These are phyloP conservation scores for Neurospora sublineolata DNA, from an alignment of 495 filamentous ascomycete genomes.

Conservation along the genomic window DNA sequence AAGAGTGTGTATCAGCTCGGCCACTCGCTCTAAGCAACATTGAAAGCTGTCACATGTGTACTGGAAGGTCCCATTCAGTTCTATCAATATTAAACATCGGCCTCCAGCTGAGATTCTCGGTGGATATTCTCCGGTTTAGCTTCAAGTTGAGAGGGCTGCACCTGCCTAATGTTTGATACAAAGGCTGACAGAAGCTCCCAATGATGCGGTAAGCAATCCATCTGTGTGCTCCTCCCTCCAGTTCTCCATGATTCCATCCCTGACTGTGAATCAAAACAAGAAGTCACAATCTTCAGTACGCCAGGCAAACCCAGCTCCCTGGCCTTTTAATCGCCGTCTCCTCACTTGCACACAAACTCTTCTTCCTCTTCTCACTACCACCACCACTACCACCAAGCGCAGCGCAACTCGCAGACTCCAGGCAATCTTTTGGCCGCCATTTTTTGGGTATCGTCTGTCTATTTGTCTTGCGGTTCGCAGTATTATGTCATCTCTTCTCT, in stretches of 20 bases:
- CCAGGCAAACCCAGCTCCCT: not conserved
- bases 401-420: slow-evolving; percentile 3
- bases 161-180: not conserved
- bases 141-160: not conserved
- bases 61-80: not conserved
- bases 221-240: not conserved
- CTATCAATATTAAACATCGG: rapidly evolving
- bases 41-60: not conserved
- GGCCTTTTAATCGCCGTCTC: not conserved
- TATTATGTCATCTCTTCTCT: slow-evolving; percentile 15
- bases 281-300: not conserved
- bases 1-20: not conserved
- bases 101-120: not conserved
- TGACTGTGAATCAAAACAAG: not conserved
- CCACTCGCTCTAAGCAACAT: not conserved
- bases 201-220: not conserved
- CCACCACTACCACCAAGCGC: not conserved
- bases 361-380: not conserved
- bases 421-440: slow-evolving; percentile 18
- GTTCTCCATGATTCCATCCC: not conserved
- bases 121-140: not conserved
- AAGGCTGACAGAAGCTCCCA: not conserved
- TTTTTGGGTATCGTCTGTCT: slow-evolving; percentile 15
- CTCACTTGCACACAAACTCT: not conserved
- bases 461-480: slow-evolving; percentile 7